phyloP scores from a whole-genome alignment of 306 rosid genomes.

The Arachis stenosperma region DNA sequence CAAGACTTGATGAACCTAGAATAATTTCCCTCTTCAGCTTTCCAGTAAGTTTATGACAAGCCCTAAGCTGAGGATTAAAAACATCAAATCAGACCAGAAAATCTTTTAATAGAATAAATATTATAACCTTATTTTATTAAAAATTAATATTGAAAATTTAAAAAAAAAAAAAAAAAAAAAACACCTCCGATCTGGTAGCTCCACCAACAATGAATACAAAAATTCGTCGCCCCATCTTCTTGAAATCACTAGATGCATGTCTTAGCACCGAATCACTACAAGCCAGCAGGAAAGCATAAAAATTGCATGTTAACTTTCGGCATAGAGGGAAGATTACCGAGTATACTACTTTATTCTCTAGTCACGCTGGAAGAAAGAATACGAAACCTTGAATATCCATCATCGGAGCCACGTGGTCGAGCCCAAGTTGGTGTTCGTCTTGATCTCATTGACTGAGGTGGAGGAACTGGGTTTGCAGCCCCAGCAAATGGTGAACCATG shows the following conservation, averaged over 20 bases:
- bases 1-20: slow-evolving; percentile 87
- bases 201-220: slow-evolving; percentile 95
- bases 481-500: slow-evolving; percentile 63
- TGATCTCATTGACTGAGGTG: slow-evolving; percentile 87
- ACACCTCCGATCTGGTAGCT: slow-evolving; percentile 97
- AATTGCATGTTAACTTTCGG: slow-evolving; percentile 5
- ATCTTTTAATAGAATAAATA: neutral
- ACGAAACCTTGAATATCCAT: slow-evolving; percentile 89
- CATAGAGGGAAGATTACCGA: slow-evolving; percentile 22
- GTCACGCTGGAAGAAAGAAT: slow-evolving; percentile 8
- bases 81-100: slow-evolving; percentile 25
- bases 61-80: slow-evolving; percentile 75
- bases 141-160: neutral
- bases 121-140: slow-evolving; percentile 9
- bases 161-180: slow-evolving; percentile 30
- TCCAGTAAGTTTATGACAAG: slow-evolving; percentile 88
- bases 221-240: slow-evolving; percentile 86
- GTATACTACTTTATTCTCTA: neutral
- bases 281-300: slow-evolving; percentile 33
- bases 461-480: slow-evolving; percentile 55
- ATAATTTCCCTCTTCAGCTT: slow-evolving; percentile 87
- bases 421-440: slow-evolving; percentile 93
- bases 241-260: slow-evolving; percentile 87
- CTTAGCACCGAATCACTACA: slow-evolving; percentile 80
- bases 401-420: slow-evolving; percentile 84